Evolutionary conservation across 257 asterid genomes (phyloP).

Genomic region (Capsicum rhomboideum): DNA sequence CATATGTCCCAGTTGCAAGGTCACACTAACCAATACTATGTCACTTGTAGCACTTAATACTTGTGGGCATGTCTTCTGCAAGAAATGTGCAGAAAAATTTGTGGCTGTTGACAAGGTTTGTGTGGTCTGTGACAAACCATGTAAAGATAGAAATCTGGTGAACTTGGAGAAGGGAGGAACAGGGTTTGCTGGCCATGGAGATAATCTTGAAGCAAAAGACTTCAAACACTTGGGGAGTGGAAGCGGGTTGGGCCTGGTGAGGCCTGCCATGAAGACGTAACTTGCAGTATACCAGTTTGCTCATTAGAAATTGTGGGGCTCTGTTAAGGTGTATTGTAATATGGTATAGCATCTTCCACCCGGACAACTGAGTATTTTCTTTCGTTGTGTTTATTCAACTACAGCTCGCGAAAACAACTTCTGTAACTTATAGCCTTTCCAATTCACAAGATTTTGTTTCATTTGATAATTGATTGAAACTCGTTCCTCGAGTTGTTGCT

Average conservation of each 20-base stretch:
- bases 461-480: background rate
- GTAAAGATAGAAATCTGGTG: conserved; percentile 69
- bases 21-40: conserved; percentile 62
- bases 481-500: background rate
- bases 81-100: conserved; percentile 81
- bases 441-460: background rate
- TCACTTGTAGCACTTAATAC: conserved; percentile 70
- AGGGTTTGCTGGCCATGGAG: conserved; percentile 92
- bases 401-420: background rate
- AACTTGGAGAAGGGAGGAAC: conserved; percentile 87
- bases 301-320: background rate
- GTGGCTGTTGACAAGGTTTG: conserved; percentile 83
- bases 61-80: conserved; percentile 94
- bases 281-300: background rate
- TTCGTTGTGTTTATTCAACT: background rate
- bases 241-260: conserved; percentile 81
- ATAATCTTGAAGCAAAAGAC: conserved; percentile 85
- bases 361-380: background rate
- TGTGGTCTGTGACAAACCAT: conserved; percentile 68
- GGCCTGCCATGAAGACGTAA: conserved; percentile 83
- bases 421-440: background rate
- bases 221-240: conserved; percentile 96
- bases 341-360: background rate
- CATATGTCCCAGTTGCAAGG: conserved; percentile 94
- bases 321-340: background rate